Conservation (phyloP, 2,329 filamentous ascomycete genomes). For the Aureobasidium sp. region DNA sequence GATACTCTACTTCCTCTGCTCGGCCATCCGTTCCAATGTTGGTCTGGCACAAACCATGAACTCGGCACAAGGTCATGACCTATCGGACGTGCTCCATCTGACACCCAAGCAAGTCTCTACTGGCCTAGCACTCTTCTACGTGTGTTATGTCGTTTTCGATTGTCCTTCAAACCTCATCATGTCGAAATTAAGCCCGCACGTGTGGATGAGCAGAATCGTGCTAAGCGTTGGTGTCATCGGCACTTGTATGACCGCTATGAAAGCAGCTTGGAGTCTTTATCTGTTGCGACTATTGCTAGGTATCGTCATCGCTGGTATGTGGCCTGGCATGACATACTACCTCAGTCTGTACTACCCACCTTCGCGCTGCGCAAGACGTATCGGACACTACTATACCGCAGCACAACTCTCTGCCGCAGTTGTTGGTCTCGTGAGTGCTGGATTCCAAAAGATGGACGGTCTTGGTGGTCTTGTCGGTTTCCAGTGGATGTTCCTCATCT, state of each 20-base stretch:
- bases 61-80: conserved; percentile 57
- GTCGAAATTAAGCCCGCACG: conserved; percentile 72
- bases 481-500: conserved; percentile 89
- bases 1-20: conserved; percentile 85
- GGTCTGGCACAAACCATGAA: conserved; percentile 97
- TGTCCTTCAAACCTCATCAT: conserved; percentile 82
- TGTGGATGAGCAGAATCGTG: conserved; percentile 90
- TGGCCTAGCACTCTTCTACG: conserved; percentile 81
- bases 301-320: conserved; percentile 85
- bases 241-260: conserved; percentile 72
- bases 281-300: conserved; percentile 79
- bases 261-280: conserved; percentile 76
- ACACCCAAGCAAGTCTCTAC: conserved; percentile 72
- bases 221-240: conserved; percentile 80
- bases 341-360: conserved; percentile 88
- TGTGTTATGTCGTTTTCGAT: conserved; percentile 85
- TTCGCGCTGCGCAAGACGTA: conserved; percentile 75
- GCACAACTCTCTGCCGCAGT: conserved; percentile 83
- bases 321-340: conserved; percentile 92
- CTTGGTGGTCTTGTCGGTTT: conserved; percentile 67
- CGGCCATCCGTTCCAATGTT: conserved; percentile 84
- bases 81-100: conserved; percentile 62
- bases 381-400: conserved; percentile 84
- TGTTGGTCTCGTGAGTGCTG: conserved; percentile 80
- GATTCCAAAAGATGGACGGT: conserved; percentile 87